A percentile compares a stretch with the other conserved stretches of the same genome.
Conservation (phyloP, 129 eudicot genomes). For the Flaveria linearis region DNA sequence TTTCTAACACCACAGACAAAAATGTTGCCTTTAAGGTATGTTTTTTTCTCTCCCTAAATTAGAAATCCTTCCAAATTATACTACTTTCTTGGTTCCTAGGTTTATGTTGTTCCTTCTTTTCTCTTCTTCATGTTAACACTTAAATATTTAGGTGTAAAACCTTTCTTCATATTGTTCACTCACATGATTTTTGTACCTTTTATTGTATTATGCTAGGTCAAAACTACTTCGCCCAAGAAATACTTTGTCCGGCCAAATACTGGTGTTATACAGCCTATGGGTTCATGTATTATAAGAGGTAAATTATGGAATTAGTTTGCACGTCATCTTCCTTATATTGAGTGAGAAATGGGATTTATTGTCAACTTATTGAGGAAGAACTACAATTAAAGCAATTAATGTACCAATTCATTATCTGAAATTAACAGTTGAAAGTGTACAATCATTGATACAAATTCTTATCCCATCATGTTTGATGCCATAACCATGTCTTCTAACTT, state of each 20-base stretch:
- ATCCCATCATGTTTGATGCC: constrained; percentile 14
- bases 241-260: constrained; percentile 92
- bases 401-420: background rate
- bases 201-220: constrained; percentile 50
- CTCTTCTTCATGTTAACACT: background rate
- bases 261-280: constrained; percentile 72
- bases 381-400: no score
- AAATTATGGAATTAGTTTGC: background rate
- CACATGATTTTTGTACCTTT: background rate
- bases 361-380: background rate
- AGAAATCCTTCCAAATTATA: background rate
- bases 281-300: constrained; percentile 85
- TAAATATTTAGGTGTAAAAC: background rate
- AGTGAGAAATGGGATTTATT: constrained; percentile 8
- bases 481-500: constrained; percentile 25
- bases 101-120: constrained; percentile 4
- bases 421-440: background rate
- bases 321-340: background rate
- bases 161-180: constrained; percentile 15
- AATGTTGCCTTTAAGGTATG: constrained; percentile 90
- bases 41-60: background rate
- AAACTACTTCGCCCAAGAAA: constrained; percentile 96
- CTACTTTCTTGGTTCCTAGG: constrained; percentile 4
- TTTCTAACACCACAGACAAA: constrained; percentile 67
- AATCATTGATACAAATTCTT: background rate